Conservation (phyloP, 805 yeast genomes). For the Candida coleopterorum region DNA sequence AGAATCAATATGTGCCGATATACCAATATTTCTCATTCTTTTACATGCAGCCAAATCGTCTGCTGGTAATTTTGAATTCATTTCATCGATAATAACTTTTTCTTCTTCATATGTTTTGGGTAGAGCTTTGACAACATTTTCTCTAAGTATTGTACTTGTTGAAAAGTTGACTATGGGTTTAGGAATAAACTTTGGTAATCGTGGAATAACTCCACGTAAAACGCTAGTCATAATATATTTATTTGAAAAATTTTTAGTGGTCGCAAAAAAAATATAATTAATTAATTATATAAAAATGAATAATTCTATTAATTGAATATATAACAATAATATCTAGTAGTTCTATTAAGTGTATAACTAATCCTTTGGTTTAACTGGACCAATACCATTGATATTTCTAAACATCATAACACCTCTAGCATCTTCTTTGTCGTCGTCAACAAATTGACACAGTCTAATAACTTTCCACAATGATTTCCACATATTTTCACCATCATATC, state of each 20-base stretch:
- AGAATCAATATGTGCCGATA: slow-evolving; percentile 96
- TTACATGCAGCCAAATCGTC: slow-evolving; percentile 48
- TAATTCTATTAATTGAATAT: not conserved
- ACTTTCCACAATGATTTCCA: slow-evolving; percentile 54
- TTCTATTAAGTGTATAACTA: too few relatives aligned
- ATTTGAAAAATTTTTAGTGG: slow-evolving; percentile 7
- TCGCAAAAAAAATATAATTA: not conserved
- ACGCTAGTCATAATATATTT: slow-evolving; percentile 8
- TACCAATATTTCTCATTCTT: slow-evolving; percentile 88
- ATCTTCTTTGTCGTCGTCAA: slow-evolving; percentile 53
- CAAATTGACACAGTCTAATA: slow-evolving; percentile 63
- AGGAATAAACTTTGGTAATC: slow-evolving; percentile 9
- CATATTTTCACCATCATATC: slow-evolving; percentile 50
- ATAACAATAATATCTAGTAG: too few relatives aligned
- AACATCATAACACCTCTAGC: slow-evolving; percentile 56
- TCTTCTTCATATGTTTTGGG: slow-evolving; percentile 66
- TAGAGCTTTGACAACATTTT: slow-evolving; percentile 8
- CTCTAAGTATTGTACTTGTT: slow-evolving; percentile 1
- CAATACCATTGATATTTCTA: slow-evolving; percentile 58
- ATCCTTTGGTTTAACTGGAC: slow-evolving; percentile 28
- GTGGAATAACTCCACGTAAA: slow-evolving; percentile 10
- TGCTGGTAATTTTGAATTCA: slow-evolving; percentile 44
- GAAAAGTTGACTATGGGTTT: slow-evolving; percentile 9
- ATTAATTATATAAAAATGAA: not conserved
- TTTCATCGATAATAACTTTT: slow-evolving; percentile 59